These are phyloP conservation scores for Berkeleyomyces rouxiae DNA, from an alignment of 2,329 filamentous ascomycete species.

Conservation along the genomic window DNA sequence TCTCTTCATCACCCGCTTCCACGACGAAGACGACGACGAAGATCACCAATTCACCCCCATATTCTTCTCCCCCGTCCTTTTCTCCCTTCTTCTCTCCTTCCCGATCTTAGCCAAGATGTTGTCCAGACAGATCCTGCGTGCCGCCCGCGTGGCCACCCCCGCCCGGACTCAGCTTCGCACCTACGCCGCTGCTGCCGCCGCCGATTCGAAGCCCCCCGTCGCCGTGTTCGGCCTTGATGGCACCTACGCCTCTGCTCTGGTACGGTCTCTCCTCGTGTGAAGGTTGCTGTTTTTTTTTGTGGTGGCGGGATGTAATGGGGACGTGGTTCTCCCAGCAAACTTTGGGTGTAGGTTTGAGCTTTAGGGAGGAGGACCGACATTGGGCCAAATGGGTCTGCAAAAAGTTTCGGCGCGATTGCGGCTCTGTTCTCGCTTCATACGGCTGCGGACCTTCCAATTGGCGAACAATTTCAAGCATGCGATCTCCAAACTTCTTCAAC, in stretches of 20 bases:
- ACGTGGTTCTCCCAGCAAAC: neutral
- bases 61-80: constrained; percentile 18
- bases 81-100: constrained; percentile 1
- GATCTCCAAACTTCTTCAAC: neutral
- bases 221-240: constrained; percentile 91
- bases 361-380: neutral
- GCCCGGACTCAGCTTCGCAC: constrained; percentile 47
- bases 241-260: constrained; percentile 95
- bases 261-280: constrained; percentile 34
- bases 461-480: neutral
- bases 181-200: constrained; percentile 66
- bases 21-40: constrained; percentile 11
- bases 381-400: neutral
- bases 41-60: constrained; percentile 15
- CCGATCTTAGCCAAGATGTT: constrained; percentile 27
- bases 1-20: constrained; percentile 8
- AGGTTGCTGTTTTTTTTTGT: neutral
- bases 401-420: neutral
- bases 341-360: neutral
- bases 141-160: constrained; percentile 44
- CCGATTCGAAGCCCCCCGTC: constrained; percentile 63
- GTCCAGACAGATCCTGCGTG: constrained; percentile 41
- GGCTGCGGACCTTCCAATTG: neutral
- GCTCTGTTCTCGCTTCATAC: neutral
- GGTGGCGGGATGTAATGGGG: neutral